These are phyloP conservation scores for Musa troglodytarum DNA, from an alignment of 176 grass and related monocot species.

Conservation along the genomic window DNA sequence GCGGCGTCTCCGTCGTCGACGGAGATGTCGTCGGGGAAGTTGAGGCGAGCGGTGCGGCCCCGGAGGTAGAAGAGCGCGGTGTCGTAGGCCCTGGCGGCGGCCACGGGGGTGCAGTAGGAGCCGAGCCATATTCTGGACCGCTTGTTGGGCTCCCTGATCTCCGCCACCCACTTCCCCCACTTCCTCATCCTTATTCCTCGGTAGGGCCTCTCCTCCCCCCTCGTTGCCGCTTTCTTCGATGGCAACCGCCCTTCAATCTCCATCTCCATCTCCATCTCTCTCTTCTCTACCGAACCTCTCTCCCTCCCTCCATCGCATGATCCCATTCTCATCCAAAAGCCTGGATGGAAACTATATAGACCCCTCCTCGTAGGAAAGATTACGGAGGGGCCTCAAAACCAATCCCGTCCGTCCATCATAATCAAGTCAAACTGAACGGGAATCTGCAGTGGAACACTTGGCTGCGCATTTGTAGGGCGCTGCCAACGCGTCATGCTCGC, in stretches of 20 bases:
- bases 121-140: conserved; percentile 90
- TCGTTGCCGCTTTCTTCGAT: not conserved
- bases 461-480: not conserved
- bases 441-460: no score
- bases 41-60: conserved; percentile 63
- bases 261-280: not conserved
- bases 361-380: no score
- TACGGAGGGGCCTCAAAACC: no score
- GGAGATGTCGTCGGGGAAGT: conserved; percentile 90
- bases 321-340: no score
- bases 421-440: no score
- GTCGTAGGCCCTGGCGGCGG: conserved; percentile 89
- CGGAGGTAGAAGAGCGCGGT: conserved; percentile 84
- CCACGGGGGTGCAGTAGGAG: conserved; percentile 64
- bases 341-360: no score
- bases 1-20: not conserved
- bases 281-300: not conserved
- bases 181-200: conserved; percentile 86
- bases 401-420: no score
- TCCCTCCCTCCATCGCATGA: no score
- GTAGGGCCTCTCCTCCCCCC: conserved; percentile 32
- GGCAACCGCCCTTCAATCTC: not conserved
- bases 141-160: conserved; percentile 96
- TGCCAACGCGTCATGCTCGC: not conserved
- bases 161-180: conserved; percentile 99